Conservation (phyloP, 2,329 filamentous ascomycete genomes). For the Fusarium sp. region DNA sequence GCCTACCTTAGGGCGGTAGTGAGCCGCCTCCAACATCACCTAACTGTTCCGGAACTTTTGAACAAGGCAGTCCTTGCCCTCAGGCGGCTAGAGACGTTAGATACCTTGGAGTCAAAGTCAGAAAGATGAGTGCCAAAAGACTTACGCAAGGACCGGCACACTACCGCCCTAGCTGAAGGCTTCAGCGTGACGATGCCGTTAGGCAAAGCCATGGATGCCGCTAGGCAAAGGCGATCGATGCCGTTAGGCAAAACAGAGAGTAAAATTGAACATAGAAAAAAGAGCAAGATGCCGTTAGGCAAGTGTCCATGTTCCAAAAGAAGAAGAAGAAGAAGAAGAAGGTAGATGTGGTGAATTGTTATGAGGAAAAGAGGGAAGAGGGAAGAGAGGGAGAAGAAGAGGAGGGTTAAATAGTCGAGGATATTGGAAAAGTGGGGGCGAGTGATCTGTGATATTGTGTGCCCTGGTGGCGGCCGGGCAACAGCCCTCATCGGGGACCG, state of each 20-base stretch:
- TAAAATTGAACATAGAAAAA: no score
- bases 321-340: not conserved
- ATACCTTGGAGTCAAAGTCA: not conserved
- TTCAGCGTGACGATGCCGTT: no score
- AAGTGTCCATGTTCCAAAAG: no score
- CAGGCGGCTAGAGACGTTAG: constrained; percentile 76
- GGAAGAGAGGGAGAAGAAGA: not conserved
- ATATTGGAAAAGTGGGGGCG: constrained; percentile 16
- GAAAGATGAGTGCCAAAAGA: not conserved
- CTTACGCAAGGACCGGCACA: not conserved
- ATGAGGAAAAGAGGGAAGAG: constrained; percentile 10
- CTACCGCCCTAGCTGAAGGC: no score
- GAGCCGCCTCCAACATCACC: constrained; percentile 88
- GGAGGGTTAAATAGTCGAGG: constrained; percentile 25
- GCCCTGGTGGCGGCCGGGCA: constrained; percentile 1
- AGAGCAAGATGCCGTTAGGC: no score
- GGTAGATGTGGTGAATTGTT: not conserved
- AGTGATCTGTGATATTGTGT: constrained; percentile 22
- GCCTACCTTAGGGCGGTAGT: constrained; percentile 86
- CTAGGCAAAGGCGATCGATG: no score
- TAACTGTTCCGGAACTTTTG: constrained; percentile 98
- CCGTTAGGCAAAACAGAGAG: no score
- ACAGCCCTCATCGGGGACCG: not conserved
- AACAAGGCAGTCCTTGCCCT: constrained; percentile 90
- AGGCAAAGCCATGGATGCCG: no score